These are phyloP conservation scores for Solanum bulbocastanum DNA, from an alignment of 257 asterid species.

Conservation along the genomic window DNA sequence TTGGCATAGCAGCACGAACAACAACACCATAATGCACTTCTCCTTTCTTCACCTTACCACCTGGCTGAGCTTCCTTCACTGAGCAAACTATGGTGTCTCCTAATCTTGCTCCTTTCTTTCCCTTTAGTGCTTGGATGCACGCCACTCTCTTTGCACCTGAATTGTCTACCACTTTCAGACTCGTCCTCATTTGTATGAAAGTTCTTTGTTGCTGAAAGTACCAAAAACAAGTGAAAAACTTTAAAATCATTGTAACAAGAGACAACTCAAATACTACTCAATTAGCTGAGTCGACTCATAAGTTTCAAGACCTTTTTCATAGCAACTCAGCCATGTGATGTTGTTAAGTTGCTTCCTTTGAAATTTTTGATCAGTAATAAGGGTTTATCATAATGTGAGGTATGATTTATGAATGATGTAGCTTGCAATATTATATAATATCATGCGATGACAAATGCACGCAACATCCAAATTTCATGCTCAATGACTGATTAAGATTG, in stretches of 20 bases:
- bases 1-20: constrained; percentile 89
- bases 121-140: constrained; percentile 92
- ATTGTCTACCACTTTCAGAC: constrained; percentile 86
- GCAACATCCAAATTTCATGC: not conserved
- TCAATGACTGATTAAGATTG: not conserved
- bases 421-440: not conserved
- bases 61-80: constrained; percentile 80
- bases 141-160: constrained; percentile 85
- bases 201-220: constrained; percentile 69
- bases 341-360: not conserved
- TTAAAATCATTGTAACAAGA: not conserved
- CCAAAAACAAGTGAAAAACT: not conserved
- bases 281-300: not conserved
- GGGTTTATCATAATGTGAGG: not conserved
- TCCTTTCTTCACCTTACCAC: constrained; percentile 93
- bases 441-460: not conserved
- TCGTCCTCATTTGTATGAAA: constrained; percentile 92
- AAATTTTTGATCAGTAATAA: not conserved
- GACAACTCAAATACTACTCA: not conserved
- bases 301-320: not conserved
- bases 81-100: constrained; percentile 88
- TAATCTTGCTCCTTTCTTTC: constrained; percentile 81
- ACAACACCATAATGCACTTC: constrained; percentile 76
- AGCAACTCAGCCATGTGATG: not conserved
- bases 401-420: not conserved